Evolutionary conservation across 345 rosid species (phyloP).

Genomic region (Lepidium sativum): DNA sequence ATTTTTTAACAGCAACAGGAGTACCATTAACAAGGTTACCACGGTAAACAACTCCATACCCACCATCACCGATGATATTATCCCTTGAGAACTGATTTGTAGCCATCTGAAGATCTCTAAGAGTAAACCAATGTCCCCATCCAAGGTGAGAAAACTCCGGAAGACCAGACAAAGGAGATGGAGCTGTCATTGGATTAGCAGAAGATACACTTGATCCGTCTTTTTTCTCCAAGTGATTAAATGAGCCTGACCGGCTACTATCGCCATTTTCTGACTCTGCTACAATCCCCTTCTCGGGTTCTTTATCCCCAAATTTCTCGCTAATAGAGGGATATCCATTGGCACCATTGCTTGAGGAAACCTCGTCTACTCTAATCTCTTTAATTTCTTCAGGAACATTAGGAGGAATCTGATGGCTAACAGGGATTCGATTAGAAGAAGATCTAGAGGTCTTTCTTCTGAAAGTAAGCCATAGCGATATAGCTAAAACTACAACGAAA

Average conservation of each 20-base stretch:
- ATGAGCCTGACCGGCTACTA: conserved; percentile 58
- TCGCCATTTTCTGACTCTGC: conserved; percentile 46
- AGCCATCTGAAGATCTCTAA: conserved; percentile 79
- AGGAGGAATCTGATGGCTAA: conserved; percentile 37
- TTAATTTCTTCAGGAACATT: conserved; percentile 72
- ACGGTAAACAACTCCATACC: conserved; percentile 87
- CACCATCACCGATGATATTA: conserved; percentile 45
- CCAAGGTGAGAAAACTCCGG: conserved; percentile 92
- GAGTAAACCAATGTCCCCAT: conserved; percentile 98
- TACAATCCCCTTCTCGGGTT: conserved; percentile 20
- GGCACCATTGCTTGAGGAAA: conserved; percentile 50
- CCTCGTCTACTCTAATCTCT: conserved; percentile 76
- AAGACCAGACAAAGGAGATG: conserved; percentile 81
- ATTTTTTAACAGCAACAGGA: conserved; percentile 89
- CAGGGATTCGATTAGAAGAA: conserved; percentile 36
- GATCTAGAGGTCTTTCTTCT: conserved; percentile 26
- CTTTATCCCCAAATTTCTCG: conserved; percentile 21
- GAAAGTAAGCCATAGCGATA: conserved; percentile 63
- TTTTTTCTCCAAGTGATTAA: conserved; percentile 45
- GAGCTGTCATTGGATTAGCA: conserved; percentile 53
- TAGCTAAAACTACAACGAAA: conserved; percentile 41
- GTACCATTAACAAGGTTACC: conserved; percentile 70
- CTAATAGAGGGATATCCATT: conserved; percentile 22
- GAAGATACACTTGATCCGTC: conserved; percentile 40
- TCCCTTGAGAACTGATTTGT: conserved; percentile 64